Conservation (phyloP, 106 monocot genomes). For the Chionographis japonica region DNA sequence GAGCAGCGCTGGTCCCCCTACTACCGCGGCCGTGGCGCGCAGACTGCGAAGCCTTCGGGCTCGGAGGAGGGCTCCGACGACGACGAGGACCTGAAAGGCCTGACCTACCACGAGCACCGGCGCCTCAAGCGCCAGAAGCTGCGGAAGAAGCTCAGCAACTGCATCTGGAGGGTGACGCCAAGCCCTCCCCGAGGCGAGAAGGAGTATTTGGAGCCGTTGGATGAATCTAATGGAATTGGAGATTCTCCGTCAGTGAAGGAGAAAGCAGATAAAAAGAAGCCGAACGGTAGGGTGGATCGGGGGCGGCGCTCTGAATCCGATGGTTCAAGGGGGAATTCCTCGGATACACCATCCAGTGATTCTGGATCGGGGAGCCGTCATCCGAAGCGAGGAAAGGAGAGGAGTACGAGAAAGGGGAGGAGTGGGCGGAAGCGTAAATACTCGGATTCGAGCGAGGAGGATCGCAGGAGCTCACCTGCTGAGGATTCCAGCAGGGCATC, state of each 20-base stretch:
- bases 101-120: constrained; percentile 75
- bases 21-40: constrained; percentile 8
- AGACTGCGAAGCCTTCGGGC: constrained; percentile 6
- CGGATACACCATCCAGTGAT: constrained; percentile 9
- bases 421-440: constrained; percentile 15
- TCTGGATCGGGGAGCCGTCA: constrained; percentile 24
- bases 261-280: constrained; percentile 19
- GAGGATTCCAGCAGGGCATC: constrained; percentile 27
- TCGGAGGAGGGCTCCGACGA: constrained; percentile 12
- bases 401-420: constrained; percentile 21
- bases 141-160: constrained; percentile 63
- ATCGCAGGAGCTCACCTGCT: constrained; percentile 8
- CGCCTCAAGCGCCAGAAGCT: constrained; percentile 78
- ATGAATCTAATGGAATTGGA: constrained; percentile 20
- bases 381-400: not conserved
- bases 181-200: constrained; percentile 57
- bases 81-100: constrained; percentile 84
- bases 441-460: constrained; percentile 26
- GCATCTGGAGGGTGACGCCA: constrained; percentile 79
- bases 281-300: constrained; percentile 1
- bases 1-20: constrained; percentile 18
- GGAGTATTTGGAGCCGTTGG: constrained; percentile 18
- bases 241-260: constrained; percentile 13
- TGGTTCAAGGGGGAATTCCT: constrained; percentile 17
- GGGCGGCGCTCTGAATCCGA: constrained; percentile 12